Percentiles rank a stretch among this genome's conserved stretches.
These are phyloP conservation scores for Globisporangium yorkense DNA, from an alignment of 352 stramenopile genomes.

Conservation along the genomic window DNA sequence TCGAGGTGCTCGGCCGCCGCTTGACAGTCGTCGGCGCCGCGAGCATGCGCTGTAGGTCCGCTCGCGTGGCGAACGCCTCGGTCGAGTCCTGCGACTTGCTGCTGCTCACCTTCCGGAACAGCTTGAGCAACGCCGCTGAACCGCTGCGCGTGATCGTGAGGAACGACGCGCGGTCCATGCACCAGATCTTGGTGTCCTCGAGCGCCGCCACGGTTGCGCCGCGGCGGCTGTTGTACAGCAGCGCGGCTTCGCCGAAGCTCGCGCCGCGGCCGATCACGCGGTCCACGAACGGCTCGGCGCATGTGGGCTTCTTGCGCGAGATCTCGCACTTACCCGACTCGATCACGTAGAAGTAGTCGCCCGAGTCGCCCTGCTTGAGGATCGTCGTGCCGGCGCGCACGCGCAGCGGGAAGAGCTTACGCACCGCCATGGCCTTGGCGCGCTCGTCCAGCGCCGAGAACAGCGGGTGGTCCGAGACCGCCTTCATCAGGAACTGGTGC, in stretches of 20 bases:
- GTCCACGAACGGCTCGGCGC: conserved; percentile 48
- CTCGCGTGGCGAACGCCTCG: conserved; percentile 58
- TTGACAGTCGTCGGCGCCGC: conserved; percentile 26
- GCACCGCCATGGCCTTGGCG: conserved; percentile 72
- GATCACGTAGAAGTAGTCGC: conserved; percentile 86
- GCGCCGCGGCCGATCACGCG: conserved; percentile 59
- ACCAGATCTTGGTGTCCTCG: conserved; percentile 91
- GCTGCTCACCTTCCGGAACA: conserved; percentile 65
- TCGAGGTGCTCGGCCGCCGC: conserved; percentile 4
- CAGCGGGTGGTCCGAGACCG: conserved; percentile 65
- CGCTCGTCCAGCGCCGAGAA: conserved; percentile 71
- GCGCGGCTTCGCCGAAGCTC: conserved; percentile 94
- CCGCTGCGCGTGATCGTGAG: conserved; percentile 79
- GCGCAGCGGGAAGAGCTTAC: conserved; percentile 75
- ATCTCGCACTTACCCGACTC: conserved; percentile 76
- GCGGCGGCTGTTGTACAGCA: conserved; percentile 95
- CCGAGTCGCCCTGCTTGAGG: conserved; percentile 69
- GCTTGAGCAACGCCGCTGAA: conserved; percentile 63
- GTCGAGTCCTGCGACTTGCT: conserved; percentile 25
- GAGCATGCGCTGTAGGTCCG: conserved; percentile 57
- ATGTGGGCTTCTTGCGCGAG: conserved; percentile 56
- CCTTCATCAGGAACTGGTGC: conserved; percentile 61
- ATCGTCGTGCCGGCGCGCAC: conserved; percentile 59
- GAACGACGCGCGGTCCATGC: conserved; percentile 86
- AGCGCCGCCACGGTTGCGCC: conserved; percentile 87